Conservation (phyloP, 129 eudicot species). For the Flaveria sonorensis region DNA sequence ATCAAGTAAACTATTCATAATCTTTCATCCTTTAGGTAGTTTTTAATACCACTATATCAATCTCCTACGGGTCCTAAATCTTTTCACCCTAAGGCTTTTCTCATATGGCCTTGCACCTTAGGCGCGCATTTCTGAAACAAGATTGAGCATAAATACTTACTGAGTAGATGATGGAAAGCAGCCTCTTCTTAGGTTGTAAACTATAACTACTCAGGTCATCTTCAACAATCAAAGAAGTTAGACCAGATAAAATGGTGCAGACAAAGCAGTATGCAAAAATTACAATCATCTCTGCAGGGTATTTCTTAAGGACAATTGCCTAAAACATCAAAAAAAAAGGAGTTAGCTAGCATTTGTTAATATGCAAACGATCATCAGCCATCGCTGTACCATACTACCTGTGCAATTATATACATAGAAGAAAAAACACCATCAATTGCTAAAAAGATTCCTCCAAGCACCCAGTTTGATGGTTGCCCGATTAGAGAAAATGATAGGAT, state of each 20-base stretch:
- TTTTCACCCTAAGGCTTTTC: too few relatives aligned
- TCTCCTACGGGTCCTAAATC: too few relatives aligned
- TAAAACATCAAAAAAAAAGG: constrained; percentile 31
- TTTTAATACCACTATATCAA: too few relatives aligned
- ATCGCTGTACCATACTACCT: constrained; percentile 39
- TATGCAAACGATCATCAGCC: not conserved
- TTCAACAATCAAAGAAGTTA: constrained; percentile 47
- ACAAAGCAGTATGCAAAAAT: constrained; percentile 60
- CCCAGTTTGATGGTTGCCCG: constrained; percentile 49
- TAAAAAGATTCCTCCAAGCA: constrained; percentile 66
- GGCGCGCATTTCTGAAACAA: too few relatives aligned
- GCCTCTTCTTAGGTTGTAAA: constrained; percentile 60
- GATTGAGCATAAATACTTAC: constrained; percentile 38
- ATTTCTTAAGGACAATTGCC: constrained; percentile 59
- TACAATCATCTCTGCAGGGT: constrained; percentile 64
- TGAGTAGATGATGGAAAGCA: constrained; percentile 61
- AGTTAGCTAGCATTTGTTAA: not conserved
- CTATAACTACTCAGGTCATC: constrained; percentile 57
- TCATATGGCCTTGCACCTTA: too few relatives aligned
- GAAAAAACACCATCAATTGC: constrained; percentile 44
- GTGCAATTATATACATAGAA: constrained; percentile 54
- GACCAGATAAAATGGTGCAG: constrained; percentile 59
- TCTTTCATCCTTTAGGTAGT: too few relatives aligned
- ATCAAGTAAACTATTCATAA: too few relatives aligned
- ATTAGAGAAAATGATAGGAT: constrained; percentile 30